phyloP scores from a whole-genome alignment of 306 rosid genomes.

The Mucuna pruriens region DNA sequence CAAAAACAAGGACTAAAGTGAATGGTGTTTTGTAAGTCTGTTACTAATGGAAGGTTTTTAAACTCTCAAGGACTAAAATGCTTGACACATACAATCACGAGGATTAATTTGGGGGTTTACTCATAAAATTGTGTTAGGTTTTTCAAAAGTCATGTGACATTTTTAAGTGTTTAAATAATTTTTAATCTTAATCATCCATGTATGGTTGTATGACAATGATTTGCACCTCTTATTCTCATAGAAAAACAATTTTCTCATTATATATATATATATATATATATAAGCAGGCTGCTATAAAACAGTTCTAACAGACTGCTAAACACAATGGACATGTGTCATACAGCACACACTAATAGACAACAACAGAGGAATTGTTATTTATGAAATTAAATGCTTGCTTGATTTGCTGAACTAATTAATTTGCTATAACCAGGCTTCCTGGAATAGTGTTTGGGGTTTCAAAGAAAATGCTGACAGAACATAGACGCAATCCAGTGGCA shows the following conservation, averaged over 20 bases:
- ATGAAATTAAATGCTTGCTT: constrained; percentile 30
- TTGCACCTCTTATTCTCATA: neutral
- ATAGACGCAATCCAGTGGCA: constrained; percentile 76
- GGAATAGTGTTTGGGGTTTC: constrained; percentile 85
- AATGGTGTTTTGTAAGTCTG: neutral
- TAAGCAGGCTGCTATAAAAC: neutral
- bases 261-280: too few species aligned
- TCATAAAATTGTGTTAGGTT: neutral
- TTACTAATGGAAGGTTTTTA: neutral
- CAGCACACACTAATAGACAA: neutral
- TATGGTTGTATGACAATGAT: neutral
- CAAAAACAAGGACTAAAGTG: neutral
- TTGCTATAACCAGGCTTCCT: constrained; percentile 67
- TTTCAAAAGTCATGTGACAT: neutral
- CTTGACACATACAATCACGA: neutral
- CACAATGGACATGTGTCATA: neutral
- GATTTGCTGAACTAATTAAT: constrained; percentile 14
- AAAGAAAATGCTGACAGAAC: constrained; percentile 80
- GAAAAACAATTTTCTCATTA: neutral
- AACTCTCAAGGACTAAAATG: neutral
- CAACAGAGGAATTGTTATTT: neutral
- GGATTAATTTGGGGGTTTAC: neutral
- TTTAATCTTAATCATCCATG: neutral
- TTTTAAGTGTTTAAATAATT: neutral
- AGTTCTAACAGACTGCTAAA: neutral